Conservation (phyloP, 2,329 filamentous ascomycete species). For the Fusarium haematococcum region DNA sequence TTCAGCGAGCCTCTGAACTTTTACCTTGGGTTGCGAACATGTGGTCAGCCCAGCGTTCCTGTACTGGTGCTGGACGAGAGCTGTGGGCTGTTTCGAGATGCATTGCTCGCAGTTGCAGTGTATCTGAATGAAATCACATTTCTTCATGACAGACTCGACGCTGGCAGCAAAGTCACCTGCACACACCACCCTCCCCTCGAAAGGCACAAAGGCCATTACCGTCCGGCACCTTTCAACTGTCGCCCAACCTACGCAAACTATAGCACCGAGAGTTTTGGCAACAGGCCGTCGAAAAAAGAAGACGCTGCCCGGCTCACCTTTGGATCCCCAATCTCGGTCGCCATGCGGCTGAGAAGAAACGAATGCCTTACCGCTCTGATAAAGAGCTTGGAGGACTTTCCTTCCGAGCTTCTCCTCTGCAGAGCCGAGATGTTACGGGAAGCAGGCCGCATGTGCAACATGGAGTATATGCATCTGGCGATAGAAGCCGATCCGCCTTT, state of each 20-base stretch:
- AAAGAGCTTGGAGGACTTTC: background rate
- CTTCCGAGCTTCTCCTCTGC: background rate
- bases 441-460: background rate
- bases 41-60: background rate
- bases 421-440: background rate
- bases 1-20: background rate
- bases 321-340: background rate
- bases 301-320: background rate
- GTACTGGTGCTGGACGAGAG: background rate
- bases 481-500: background rate
- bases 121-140: background rate
- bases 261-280: background rate
- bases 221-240: background rate
- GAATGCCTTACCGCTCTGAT: background rate
- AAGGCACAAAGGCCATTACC: background rate
- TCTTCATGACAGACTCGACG: background rate
- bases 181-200: background rate
- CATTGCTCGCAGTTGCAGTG: background rate
- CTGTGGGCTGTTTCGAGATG: background rate
- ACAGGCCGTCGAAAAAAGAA: fast-evolving
- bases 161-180: background rate
- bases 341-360: background rate
- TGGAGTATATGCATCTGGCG: background rate
- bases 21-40: background rate
- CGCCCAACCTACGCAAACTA: background rate